A percentile compares a stretch with the other conserved stretches of the same genome.
These are phyloP conservation scores for Sporormia fimetaria DNA, from an alignment of 495 filamentous ascomycete species.

Conservation along the genomic window DNA sequence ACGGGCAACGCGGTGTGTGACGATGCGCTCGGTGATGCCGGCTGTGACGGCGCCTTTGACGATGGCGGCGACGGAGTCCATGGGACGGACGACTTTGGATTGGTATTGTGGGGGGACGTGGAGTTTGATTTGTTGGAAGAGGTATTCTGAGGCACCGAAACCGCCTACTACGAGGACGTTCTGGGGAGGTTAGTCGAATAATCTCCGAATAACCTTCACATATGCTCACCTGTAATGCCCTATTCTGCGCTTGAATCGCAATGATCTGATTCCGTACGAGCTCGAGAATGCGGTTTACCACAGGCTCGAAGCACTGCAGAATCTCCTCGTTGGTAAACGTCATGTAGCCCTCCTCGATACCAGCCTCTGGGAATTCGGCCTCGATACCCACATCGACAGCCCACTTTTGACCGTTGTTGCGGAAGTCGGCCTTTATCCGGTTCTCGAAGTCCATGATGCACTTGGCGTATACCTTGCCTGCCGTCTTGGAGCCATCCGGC, in stretches of 20 bases:
- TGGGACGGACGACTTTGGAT: constrained; percentile 63
- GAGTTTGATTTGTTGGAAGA: constrained; percentile 74
- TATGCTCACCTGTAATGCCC: constrained; percentile 52
- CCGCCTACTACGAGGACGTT: constrained; percentile 66
- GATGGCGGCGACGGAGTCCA: constrained; percentile 68
- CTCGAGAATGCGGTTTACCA: constrained; percentile 64
- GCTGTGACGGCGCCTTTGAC: constrained; percentile 71
- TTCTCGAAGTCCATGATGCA: constrained; percentile 77
- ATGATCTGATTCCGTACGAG: constrained; percentile 68
- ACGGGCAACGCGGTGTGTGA: constrained; percentile 95
- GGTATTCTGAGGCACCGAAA: constrained; percentile 65
- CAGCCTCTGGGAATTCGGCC: constrained; percentile 64
- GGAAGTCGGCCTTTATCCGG: constrained; percentile 67
- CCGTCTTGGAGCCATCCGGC: constrained; percentile 61
- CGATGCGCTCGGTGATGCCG: constrained; percentile 90
- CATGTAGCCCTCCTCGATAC: constrained; percentile 70
- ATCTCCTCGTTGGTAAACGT: constrained; percentile 75
- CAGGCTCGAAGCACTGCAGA: constrained; percentile 66
- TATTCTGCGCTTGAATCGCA: constrained; percentile 64
- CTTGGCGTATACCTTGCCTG: constrained; percentile 63
- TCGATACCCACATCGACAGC: constrained; percentile 67
- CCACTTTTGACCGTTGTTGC: constrained; percentile 73
- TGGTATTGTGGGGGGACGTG: constrained; percentile 72
- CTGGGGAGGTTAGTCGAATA: constrained; percentile 29
- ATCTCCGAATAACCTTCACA: not conserved